Percentiles rank a stretch among this genome's conserved stretches.
Conservation (phyloP, 2,329 filamentous ascomycete species). For the Uncinocarpus reesii region DNA sequence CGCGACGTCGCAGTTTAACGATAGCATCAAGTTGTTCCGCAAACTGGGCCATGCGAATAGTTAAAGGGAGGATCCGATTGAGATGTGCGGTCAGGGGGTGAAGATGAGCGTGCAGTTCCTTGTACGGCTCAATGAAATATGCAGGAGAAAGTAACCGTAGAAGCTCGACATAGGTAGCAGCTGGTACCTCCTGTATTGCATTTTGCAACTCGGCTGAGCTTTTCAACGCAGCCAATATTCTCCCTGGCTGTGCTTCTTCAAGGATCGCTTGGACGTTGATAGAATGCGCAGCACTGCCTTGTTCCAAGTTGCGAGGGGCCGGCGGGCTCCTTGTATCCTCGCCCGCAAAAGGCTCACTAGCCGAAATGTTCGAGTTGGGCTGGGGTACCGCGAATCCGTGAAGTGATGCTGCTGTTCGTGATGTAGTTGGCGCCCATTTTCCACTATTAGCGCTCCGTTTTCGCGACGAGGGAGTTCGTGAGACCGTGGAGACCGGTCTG, state of each 20-base stretch:
- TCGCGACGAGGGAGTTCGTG: constrained; percentile 5
- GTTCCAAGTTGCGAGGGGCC: background rate
- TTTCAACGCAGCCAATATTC: constrained; percentile 30
- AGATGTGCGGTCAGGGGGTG: constrained; percentile 41
- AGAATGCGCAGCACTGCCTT: constrained; percentile 8
- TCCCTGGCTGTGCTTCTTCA: constrained; percentile 32
- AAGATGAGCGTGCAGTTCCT: constrained; percentile 40
- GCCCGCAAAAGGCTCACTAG: background rate
- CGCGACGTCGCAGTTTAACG: constrained; percentile 29
- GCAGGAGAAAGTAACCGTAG: constrained; percentile 52
- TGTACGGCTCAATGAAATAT: constrained; percentile 40
- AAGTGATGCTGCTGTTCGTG: background rate
- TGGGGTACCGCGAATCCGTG: background rate
- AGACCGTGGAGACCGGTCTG: constrained; percentile 6
- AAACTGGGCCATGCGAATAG: constrained; percentile 34
- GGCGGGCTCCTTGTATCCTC: background rate
- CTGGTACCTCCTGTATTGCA: constrained; percentile 36
- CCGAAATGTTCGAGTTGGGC: background rate
- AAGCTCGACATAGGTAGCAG: constrained; percentile 52
- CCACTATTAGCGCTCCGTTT: constrained; percentile 6
- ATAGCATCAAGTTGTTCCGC: constrained; percentile 30
- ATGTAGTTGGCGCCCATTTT: too few species aligned
- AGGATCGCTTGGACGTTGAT: constrained; percentile 18
- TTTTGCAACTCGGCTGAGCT: constrained; percentile 25
- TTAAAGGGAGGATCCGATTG: constrained; percentile 33